Evolutionary conservation across 306 rosid genomes (phyloP).

Genomic region (Begonia masoniana): DNA sequence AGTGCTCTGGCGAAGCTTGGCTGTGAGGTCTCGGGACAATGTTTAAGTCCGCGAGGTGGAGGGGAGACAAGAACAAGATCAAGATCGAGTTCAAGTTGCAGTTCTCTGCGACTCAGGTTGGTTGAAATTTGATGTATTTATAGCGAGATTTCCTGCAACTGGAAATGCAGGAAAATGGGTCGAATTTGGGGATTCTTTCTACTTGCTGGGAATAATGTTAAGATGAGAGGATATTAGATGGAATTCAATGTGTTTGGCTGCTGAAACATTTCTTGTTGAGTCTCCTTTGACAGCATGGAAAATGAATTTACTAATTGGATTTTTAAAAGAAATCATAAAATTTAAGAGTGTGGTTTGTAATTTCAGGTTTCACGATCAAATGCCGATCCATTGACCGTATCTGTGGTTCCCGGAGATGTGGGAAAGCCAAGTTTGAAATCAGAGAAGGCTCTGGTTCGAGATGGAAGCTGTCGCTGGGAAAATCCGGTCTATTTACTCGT

Average conservation of each 20-base stretch:
- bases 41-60: constrained; percentile 92
- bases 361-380: constrained; percentile 59
- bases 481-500: constrained; percentile 58
- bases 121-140: not conserved
- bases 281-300: not conserved
- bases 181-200: constrained; percentile 12
- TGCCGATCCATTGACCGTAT: constrained; percentile 55
- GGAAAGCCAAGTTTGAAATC: constrained; percentile 67
- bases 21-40: constrained; percentile 14
- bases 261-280: not conserved
- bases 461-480: constrained; percentile 78
- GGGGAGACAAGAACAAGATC: constrained; percentile 70
- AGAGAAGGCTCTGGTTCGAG: constrained; percentile 49
- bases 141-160: not conserved
- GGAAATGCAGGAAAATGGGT: not conserved
- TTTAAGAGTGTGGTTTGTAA: not conserved
- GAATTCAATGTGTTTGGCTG: not conserved
- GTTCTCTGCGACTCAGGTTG: constrained; percentile 76
- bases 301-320: not conserved
- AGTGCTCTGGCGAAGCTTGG: constrained; percentile 9
- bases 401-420: constrained; percentile 64
- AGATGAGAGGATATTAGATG: not conserved
- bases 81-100: constrained; percentile 69
- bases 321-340: not conserved
- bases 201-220: constrained; percentile 16